phyloP scores from a whole-genome alignment of 148 eudicot genomes.

The Rhododendron henanense region DNA sequence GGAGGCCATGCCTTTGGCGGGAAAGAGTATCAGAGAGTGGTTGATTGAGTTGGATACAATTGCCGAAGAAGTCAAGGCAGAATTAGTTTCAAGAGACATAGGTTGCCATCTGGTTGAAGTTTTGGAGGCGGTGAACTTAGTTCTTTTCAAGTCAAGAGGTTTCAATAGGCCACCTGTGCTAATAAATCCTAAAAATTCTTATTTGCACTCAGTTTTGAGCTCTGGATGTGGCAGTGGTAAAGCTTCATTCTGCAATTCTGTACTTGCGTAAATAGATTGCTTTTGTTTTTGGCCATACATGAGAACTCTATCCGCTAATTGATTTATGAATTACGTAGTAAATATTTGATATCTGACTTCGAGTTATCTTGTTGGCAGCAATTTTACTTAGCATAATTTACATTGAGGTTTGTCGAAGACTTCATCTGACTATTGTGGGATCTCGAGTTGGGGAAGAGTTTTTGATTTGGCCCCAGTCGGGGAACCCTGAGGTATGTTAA shows the following conservation, averaged over 20 bases:
- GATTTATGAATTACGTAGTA: neutral
- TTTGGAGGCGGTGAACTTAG: slow-evolving; percentile 85
- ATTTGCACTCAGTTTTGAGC: slow-evolving; percentile 73
- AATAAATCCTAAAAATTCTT: slow-evolving; percentile 69
- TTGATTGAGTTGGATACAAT: slow-evolving; percentile 68
- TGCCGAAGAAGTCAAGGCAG: slow-evolving; percentile 79
- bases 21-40: slow-evolving; percentile 73
- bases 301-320: neutral
- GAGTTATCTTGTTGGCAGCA: slow-evolving; percentile 48
- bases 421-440: slow-evolving; percentile 82
- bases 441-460: slow-evolving; percentile 94
- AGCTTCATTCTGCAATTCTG: slow-evolving; percentile 10
- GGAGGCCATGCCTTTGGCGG: slow-evolving; percentile 61
- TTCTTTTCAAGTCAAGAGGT: slow-evolving; percentile 69
- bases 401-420: slow-evolving; percentile 89
- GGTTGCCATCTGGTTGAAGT: slow-evolving; percentile 87
- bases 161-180: slow-evolving; percentile 67
- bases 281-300: neutral
- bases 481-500: slow-evolving; percentile 66
- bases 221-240: slow-evolving; percentile 77
- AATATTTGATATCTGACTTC: slow-evolving; percentile 15
- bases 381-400: slow-evolving; percentile 81
- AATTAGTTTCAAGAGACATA: slow-evolving; percentile 75
- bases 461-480: slow-evolving; percentile 89
- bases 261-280: neutral